Evolutionary conservation across 495 filamentous ascomycete genomes (phyloP).

Genomic region (Podospora anserina): DNA sequence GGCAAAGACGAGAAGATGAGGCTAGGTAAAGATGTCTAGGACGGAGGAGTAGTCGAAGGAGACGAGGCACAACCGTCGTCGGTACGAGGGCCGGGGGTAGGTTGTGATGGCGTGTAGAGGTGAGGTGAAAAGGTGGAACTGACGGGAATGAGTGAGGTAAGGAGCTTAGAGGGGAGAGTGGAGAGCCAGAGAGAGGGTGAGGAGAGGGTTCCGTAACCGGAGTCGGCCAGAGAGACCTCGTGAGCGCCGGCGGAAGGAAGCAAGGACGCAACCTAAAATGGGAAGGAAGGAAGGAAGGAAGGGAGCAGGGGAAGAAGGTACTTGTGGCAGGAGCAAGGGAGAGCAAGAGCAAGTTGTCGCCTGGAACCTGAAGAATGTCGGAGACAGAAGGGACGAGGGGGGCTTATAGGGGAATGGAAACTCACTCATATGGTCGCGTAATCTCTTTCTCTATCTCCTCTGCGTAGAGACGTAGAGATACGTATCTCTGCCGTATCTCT

Average conservation of each 20-base stretch:
- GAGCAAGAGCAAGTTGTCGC: not conserved
- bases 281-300: too few relatives aligned
- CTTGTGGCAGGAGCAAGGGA: not conserved
- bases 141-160: not conserved
- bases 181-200: too few relatives aligned
- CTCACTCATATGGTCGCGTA: too few relatives aligned
- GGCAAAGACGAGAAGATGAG: not conserved
- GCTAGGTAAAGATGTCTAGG: not conserved
- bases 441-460: not conserved
- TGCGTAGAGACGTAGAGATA: too few relatives aligned
- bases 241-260: too few relatives aligned
- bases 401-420: too few relatives aligned
- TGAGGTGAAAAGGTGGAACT: not conserved
- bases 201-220: not conserved
- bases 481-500: not conserved
- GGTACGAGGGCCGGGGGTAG: not conserved
- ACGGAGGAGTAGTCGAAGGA: not conserved
- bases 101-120: not conserved
- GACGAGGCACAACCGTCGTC: not conserved
- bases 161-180: not conserved
- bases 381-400: not conserved
- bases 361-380: too few relatives aligned
- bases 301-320: too few relatives aligned
- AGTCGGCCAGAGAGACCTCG: not conserved
- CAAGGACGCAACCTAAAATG: too few relatives aligned